phyloP scores from a whole-genome alignment of 257 asterid species.

The Linaria vulgaris region DNA sequence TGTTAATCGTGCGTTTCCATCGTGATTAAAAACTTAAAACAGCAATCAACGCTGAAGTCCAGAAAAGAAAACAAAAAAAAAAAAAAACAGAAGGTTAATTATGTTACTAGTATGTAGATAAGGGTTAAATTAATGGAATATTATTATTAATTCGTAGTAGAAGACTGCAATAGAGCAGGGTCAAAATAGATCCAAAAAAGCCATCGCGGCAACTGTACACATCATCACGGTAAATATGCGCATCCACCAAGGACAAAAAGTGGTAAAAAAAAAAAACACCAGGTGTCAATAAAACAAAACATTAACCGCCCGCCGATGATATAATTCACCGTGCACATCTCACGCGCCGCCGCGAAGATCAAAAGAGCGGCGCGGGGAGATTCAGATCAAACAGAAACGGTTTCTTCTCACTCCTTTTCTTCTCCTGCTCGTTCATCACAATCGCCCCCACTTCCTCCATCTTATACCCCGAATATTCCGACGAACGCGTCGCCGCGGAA shows the following conservation, averaged over 20 bases:
- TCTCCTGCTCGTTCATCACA: slow-evolving; percentile 39
- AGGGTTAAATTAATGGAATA: too few relatives aligned
- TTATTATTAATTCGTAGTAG: background rate
- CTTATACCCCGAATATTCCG: slow-evolving; percentile 46
- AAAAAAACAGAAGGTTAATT: too few relatives aligned
- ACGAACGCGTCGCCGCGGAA: slow-evolving; percentile 18
- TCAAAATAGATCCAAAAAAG: background rate
- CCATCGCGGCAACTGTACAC: slow-evolving; percentile 20
- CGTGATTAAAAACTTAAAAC: too few relatives aligned
- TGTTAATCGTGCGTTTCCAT: too few relatives aligned
- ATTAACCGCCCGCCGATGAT: background rate
- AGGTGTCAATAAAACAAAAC: slow-evolving; percentile 10
- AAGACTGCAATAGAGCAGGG: background rate
- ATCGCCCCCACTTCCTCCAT: slow-evolving; percentile 35
- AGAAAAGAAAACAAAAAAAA: too few relatives aligned
- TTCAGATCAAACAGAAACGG: slow-evolving; percentile 62
- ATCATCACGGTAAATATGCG: slow-evolving; percentile 10
- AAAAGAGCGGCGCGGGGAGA: slow-evolving; percentile 57
- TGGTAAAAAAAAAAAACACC: slow-evolving; percentile 1
- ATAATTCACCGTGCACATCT: background rate
- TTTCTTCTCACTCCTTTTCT: slow-evolving; percentile 35
- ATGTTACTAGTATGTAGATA: too few relatives aligned
- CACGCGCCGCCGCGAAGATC: slow-evolving; percentile 10
- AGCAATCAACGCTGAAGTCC: too few relatives aligned
- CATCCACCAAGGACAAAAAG: slow-evolving; percentile 16